Percentiles rank a stretch among this genome's conserved stretches.
Evolutionary conservation across 2,329 filamentous ascomycete species (phyloP).

Genomic region (Aspergillus nomiae): DNA sequence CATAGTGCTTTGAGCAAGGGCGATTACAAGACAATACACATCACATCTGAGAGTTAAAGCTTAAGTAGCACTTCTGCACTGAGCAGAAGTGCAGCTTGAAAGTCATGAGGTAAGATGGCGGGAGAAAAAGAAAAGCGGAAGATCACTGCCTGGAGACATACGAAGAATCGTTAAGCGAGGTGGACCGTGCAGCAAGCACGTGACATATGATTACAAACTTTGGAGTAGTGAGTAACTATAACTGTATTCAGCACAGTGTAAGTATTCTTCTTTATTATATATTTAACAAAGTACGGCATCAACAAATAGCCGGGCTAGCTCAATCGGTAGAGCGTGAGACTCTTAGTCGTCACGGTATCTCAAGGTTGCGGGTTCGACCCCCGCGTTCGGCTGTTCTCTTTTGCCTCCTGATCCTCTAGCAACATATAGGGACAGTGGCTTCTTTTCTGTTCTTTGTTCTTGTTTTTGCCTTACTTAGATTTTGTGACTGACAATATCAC

Average conservation of each 20-base stretch:
- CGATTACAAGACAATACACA: constrained; percentile 26
- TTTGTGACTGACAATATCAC: neutral
- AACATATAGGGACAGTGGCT: no score
- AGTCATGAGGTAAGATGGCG: constrained; percentile 20
- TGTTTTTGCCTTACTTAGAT: neutral
- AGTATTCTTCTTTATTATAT: neutral
- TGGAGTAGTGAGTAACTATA: no score
- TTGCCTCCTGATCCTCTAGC: neutral
- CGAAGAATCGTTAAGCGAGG: constrained; percentile 35
- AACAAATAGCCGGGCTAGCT: constrained; percentile 48
- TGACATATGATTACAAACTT: constrained; percentile 9
- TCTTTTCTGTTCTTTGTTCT: no score
- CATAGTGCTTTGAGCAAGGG: constrained; percentile 27
- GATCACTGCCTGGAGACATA: constrained; percentile 18
- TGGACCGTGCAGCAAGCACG: constrained; percentile 35
- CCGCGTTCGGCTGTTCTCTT: constrained; percentile 40
- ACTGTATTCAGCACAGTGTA: neutral
- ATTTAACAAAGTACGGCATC: fast-evolving
- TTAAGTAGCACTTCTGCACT: constrained; percentile 25
- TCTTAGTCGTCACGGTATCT: constrained; percentile 41
- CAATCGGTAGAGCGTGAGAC: constrained; percentile 55
- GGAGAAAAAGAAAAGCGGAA: constrained; percentile 21
- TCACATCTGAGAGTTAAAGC: constrained; percentile 24
- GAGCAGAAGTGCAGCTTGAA: constrained; percentile 28
- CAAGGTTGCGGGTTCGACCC: constrained; percentile 46